A percentile compares a stretch with the other conserved stretches of the same genome.
These are phyloP conservation scores for Syncephalastrum contaminatum DNA, from an alignment of 371 early-diverging fungal species.

Conservation along the genomic window DNA sequence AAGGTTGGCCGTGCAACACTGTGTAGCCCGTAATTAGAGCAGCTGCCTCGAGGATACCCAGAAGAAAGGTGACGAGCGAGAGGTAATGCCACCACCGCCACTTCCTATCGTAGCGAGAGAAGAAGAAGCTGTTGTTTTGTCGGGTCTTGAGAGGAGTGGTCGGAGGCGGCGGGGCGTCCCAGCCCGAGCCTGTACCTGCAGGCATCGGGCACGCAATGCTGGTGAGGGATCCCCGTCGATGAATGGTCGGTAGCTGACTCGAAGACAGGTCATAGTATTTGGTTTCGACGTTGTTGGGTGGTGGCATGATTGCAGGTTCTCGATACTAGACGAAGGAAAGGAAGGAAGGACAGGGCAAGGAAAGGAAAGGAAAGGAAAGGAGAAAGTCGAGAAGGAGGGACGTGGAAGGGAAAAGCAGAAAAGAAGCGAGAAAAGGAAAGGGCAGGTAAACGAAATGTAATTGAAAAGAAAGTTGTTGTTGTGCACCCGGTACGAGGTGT, in stretches of 20 bases:
- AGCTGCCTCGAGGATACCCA: constrained; percentile 35
- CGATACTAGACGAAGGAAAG: constrained; percentile 2
- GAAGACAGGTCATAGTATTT: constrained; percentile 16
- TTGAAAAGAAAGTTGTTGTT: not conserved
- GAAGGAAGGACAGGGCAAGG: constrained; percentile 1
- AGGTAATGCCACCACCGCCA: constrained; percentile 55
- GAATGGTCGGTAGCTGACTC: not conserved
- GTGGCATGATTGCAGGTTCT: constrained; percentile 12
- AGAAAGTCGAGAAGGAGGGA: constrained; percentile 2
- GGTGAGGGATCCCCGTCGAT: constrained; percentile 10
- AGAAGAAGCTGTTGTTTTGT: constrained; percentile 7
- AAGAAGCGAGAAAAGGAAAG: constrained; percentile 6
- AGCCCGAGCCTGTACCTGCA: constrained; percentile 5
- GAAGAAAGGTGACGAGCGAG: constrained; percentile 27
- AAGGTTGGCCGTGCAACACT: constrained; percentile 32
- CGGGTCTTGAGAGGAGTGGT: constrained; percentile 8
- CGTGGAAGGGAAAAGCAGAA: not conserved
- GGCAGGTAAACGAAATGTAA: constrained; percentile 1
- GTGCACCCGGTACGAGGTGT: not conserved
- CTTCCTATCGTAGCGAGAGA: constrained; percentile 14
- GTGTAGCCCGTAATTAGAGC: constrained; percentile 39
- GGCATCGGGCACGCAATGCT: constrained; percentile 1
- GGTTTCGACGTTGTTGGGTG: constrained; percentile 19
- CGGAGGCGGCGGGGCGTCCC: constrained; percentile 1
- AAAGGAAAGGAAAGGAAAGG: not conserved